These are phyloP conservation scores for Trichoderma asperelloides DNA, from an alignment of 495 filamentous ascomycete genomes.

Conservation along the genomic window DNA sequence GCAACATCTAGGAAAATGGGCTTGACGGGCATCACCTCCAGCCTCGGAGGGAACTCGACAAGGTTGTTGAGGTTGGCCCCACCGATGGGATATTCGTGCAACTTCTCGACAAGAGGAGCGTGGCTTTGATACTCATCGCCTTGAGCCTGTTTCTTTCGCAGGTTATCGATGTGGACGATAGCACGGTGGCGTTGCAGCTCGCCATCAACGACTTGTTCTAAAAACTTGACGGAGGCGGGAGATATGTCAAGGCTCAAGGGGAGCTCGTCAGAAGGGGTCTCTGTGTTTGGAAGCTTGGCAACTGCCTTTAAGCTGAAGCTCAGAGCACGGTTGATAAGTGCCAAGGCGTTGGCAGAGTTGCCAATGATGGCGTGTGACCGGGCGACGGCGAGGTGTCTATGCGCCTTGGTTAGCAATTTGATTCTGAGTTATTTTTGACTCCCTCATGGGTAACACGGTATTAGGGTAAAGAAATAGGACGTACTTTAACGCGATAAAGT, in stretches of 20 bases:
- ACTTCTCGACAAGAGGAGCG: conserved; percentile 54
- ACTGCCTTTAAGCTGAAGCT: conserved; percentile 38
- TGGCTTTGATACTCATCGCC: conserved; percentile 19
- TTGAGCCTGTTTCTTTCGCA: conserved; percentile 23
- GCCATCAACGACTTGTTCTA: conserved; percentile 52
- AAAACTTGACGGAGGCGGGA: conserved; percentile 43
- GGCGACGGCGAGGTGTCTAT: conserved; percentile 75
- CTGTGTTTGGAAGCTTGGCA: conserved; percentile 28
- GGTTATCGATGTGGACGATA: conserved; percentile 66
- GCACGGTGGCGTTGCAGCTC: conserved; percentile 71
- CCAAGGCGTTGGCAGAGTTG: conserved; percentile 72
- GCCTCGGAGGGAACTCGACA: conserved; percentile 74
- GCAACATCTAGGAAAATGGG: conserved; percentile 94
- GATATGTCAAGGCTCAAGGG: conserved; percentile 15
- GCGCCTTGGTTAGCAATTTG: conserved; percentile 1
- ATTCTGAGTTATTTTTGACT: background rate
- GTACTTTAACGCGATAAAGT: conserved; percentile 84
- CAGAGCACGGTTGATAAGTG: conserved; percentile 63
- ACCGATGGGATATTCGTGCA: conserved; percentile 62
- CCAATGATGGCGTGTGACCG: conserved; percentile 71
- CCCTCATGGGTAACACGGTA: background rate
- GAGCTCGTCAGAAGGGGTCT: conserved; percentile 16
- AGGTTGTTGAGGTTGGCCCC: conserved; percentile 66
- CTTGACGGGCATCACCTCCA: conserved; percentile 83
- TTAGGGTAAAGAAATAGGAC: conserved; percentile 13